Evolutionary conservation across 2,329 filamentous ascomycete species (phyloP), one percentile per base, ranked within the genome.

Genomic region (Colletotrichum navitas): DNA sequence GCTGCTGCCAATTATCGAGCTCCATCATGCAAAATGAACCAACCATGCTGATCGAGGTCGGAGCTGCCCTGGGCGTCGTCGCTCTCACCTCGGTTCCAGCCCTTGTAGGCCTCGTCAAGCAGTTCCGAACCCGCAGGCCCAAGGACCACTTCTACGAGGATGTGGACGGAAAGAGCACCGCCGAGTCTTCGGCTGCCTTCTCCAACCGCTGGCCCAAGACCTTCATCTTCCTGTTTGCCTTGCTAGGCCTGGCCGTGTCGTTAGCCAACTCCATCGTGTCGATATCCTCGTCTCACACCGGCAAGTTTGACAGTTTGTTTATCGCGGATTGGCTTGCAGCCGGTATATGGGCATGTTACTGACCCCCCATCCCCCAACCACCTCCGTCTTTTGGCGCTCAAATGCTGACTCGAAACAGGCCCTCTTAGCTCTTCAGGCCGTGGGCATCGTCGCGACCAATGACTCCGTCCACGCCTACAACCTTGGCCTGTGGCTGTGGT

Each of bases 131-230:
- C 49, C 79, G 79, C 32, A 77, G 77, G 5, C 79, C 81, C 11
- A 74, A 69, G 68, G 82, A 86, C 51, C 81, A 85, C 14, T 82
- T 85, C 16, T 94, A 94, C 76, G 83, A 90, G 75, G 93, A 95
- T 77, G 81, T 86, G 73, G 93, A 95, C 80, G 93, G 93, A 60
- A 85, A 87, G 74, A 91, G 91, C 41, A 92, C 90, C 0, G 85
- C 88, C 51, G 89, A 92, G 77, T 89, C 90, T 1, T 78, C 90
- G 63, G 85, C 85, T 29, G 85, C 84, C 49, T 94, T 91, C 77
- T 92, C 91, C 36, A 87, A 89, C 74, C 88, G 83, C 68, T 76
- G 85, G 68, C 86, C 90, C 65, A 92, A 91, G 77, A 73, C 83
- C 5, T 77, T 84, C 29, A 83, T 93, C 55, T 77, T 89, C 5